phyloP scores from a whole-genome alignment of 768 basidiomycete species.

The Leccinum aurantiacum region DNA sequence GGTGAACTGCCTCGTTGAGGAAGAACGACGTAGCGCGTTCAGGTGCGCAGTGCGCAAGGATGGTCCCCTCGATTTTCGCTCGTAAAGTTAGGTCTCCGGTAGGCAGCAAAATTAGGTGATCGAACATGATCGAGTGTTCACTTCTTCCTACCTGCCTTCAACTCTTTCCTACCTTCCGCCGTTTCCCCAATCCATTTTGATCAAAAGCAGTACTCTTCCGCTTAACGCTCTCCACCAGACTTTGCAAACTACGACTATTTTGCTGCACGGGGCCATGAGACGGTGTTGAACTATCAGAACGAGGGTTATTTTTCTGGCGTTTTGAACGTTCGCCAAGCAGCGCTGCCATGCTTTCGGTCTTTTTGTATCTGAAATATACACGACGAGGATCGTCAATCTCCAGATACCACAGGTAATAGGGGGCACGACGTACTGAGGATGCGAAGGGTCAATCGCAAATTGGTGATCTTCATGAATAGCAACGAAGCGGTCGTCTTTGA shows the following conservation, averaged over 20 bases:
- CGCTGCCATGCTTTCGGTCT: conserved; percentile 86
- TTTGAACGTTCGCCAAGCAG: conserved; percentile 82
- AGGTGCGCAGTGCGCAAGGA: not conserved
- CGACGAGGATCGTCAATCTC: not conserved
- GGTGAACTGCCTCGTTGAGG: not conserved
- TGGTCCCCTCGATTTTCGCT: not conserved
- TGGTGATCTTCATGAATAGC: conserved; percentile 85
- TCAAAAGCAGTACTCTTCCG: conserved; percentile 54
- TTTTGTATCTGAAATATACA: conserved; percentile 67
- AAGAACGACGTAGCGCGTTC: not conserved
- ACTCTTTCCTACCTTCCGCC: conserved; percentile 33
- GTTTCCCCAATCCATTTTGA: conserved; percentile 37
- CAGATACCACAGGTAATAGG: not conserved
- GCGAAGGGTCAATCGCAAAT: conserved; percentile 94
- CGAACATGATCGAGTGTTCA: not conserved
- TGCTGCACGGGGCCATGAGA: conserved; percentile 4
- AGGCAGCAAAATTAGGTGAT: not conserved
- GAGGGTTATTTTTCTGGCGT: conserved; percentile 45
- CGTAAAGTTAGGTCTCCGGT: not conserved
- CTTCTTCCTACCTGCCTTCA: conserved; percentile 2
- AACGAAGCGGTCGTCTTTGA: conserved; percentile 86
- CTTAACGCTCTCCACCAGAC: conserved; percentile 85
- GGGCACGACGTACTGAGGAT: conserved; percentile 74
- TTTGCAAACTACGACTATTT: conserved; percentile 46
- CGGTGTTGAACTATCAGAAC: not conserved